These are phyloP conservation scores for Solanum sparsipilum DNA, from an alignment of 257 asterid species.

Conservation along the genomic window DNA sequence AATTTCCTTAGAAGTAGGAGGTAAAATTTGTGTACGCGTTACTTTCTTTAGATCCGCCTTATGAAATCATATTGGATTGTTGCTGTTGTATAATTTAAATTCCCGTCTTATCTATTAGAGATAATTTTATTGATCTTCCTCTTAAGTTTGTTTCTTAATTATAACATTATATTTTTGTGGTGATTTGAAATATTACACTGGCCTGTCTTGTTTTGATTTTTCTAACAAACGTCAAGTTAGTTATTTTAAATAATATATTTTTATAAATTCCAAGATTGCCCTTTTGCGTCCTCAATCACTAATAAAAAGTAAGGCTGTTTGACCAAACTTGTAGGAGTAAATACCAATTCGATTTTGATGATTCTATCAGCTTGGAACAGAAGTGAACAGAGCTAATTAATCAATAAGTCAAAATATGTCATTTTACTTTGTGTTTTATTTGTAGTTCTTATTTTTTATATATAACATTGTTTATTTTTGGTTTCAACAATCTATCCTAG, in stretches of 20 bases:
- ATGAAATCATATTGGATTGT: background rate
- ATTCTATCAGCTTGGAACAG: no score
- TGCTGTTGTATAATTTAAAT: background rate
- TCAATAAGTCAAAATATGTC: no score
- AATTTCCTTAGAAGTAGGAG: background rate
- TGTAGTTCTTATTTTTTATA: no score
- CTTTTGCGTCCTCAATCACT: no score
- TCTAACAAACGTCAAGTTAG: background rate
- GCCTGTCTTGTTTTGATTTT: background rate
- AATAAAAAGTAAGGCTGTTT: no score
- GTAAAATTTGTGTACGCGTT: background rate
- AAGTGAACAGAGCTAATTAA: no score
- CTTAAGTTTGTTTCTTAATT: background rate
- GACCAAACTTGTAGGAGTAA: no score
- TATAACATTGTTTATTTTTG: no score
- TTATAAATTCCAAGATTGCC: no score
- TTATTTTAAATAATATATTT: no score
- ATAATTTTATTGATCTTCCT: background rate
- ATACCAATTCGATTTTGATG: no score
- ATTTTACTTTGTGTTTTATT: background rate
- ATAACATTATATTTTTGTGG: background rate
- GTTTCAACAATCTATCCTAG: no score
- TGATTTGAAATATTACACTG: background rate
- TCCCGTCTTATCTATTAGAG: background rate
- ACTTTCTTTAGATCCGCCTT: background rate